Percentiles rank a stretch among this genome's conserved stretches.
Evolutionary conservation across 1,139 yeast species (phyloP).

Genomic region (Kodamaea alishanica): DNA sequence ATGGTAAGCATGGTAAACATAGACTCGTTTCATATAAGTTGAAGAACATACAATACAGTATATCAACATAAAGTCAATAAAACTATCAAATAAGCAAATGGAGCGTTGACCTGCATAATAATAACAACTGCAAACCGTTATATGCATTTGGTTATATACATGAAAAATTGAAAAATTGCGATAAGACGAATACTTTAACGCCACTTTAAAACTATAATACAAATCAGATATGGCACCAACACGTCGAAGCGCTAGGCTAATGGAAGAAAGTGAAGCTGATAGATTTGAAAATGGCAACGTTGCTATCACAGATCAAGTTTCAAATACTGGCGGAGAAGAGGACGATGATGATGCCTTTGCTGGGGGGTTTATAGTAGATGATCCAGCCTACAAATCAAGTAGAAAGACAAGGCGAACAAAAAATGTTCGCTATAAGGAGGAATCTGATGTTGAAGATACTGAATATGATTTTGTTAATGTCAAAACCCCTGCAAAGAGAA

Average conservation of each 20-base stretch:
- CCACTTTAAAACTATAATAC: not conserved
- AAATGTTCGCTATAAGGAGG: slow-evolving; percentile 22
- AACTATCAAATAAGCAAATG: too few relatives aligned
- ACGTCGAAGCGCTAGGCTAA: not conserved
- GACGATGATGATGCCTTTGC: slow-evolving; percentile 15
- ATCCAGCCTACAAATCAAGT: slow-evolving; percentile 21
- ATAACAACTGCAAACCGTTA: too few relatives aligned
- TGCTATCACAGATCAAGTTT: slow-evolving; percentile 2
- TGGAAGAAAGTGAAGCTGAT: not conserved
- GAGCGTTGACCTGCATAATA: too few relatives aligned
- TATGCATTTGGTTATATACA: too few relatives aligned
- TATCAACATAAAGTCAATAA: too few relatives aligned
- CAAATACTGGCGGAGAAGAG: not conserved
- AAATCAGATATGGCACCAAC: slow-evolving; percentile 1
- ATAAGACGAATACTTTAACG: too few relatives aligned
- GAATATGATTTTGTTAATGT: slow-evolving; percentile 17
- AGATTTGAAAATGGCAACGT: not conserved
- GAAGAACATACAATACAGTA: too few relatives aligned
- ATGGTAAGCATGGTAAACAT: too few relatives aligned
- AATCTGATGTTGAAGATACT: slow-evolving; percentile 18
- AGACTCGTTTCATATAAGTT: too few relatives aligned
- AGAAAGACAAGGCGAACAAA: slow-evolving; percentile 18
- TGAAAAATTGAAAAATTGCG: too few relatives aligned
- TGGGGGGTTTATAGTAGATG: slow-evolving; percentile 45
- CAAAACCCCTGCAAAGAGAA: slow-evolving; percentile 14